Evolutionary conservation across 306 rosid genomes (phyloP).

Genomic region (Prosopis cineraria): DNA sequence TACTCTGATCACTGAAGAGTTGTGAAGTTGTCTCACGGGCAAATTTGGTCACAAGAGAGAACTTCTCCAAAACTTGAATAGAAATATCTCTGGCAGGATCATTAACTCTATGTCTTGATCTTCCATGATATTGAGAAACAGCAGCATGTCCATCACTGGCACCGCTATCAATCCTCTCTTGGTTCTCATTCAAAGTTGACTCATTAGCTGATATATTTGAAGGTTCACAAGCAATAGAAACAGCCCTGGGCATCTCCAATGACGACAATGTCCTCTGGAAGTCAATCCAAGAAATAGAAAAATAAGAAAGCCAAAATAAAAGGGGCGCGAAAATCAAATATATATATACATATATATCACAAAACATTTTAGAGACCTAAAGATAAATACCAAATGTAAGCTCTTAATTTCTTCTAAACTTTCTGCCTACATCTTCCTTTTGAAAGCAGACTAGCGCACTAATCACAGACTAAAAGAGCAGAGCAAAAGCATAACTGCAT

Average conservation of each 20-base stretch:
- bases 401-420: constrained; percentile 19
- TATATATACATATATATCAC: neutral
- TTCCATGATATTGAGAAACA: constrained; percentile 58
- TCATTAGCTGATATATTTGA: constrained; percentile 54
- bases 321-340: neutral
- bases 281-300: constrained; percentile 45
- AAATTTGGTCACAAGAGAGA: constrained; percentile 96
- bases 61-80: constrained; percentile 91
- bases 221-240: constrained; percentile 62
- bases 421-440: constrained; percentile 4
- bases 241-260: constrained; percentile 90
- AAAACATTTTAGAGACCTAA: constrained; percentile 17
- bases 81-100: constrained; percentile 96
- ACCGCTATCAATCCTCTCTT: constrained; percentile 51
- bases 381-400: constrained; percentile 16
- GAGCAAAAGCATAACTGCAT: neutral
- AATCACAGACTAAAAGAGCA: too few relatives aligned
- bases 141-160: constrained; percentile 47
- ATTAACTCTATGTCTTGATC: constrained; percentile 62
- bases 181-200: constrained; percentile 52
- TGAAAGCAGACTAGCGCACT: too few relatives aligned
- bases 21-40: constrained; percentile 99
- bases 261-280: constrained; percentile 90
- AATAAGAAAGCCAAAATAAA: constrained; percentile 14
- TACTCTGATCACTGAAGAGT: constrained; percentile 76